Conservation (phyloP, 75 land plant genomes). For the Pinus taeda region DNA sequence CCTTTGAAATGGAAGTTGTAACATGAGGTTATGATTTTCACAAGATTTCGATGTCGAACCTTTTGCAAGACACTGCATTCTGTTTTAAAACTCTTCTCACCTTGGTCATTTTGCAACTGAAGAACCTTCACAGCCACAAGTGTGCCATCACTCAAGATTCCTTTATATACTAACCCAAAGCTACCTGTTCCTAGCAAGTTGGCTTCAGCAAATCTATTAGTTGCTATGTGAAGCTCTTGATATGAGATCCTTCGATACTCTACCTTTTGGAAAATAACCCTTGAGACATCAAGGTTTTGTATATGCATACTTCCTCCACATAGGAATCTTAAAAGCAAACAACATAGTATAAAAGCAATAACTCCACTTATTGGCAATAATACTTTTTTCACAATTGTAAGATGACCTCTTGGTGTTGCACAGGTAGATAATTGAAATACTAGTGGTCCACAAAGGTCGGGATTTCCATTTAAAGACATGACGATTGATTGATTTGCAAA, state of each 20-base stretch:
- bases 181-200: neutral
- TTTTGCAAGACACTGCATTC: neutral
- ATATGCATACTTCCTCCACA: neutral
- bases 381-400: neutral
- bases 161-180: slow-evolving; percentile 2
- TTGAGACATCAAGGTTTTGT: neutral
- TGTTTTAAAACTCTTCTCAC: neutral
- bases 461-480: too few relatives aligned
- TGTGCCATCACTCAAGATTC: slow-evolving; percentile 1
- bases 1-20: neutral
- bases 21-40: neutral
- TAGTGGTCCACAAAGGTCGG: neutral
- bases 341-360: neutral
- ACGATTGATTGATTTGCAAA: too few relatives aligned
- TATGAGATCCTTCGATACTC: neutral
- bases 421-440: slow-evolving; percentile 6
- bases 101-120: neutral
- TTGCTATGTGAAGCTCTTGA: neutral
- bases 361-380: neutral
- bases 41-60: slow-evolving; percentile 8
- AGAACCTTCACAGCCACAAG: neutral
- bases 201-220: neutral
- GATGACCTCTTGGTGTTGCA: slow-evolving; percentile 1
- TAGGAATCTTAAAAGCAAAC: neutral
- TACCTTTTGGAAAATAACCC: neutral